These are phyloP conservation scores for Penicillium sp. DNA, from an alignment of 2,329 filamentous ascomycete species.

Conservation along the genomic window DNA sequence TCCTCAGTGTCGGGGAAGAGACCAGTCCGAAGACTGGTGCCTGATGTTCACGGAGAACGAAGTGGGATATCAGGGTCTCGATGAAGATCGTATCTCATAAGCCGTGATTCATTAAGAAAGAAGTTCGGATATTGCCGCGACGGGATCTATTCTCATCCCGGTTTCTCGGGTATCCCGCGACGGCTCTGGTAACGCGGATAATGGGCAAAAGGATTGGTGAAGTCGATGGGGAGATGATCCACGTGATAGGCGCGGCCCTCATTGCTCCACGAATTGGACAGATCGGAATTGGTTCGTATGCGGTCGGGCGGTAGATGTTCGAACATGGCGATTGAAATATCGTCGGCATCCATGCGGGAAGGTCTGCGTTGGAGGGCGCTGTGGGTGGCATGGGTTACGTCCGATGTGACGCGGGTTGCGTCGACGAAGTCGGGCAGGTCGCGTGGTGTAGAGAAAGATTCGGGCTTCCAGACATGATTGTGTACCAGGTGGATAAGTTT, in stretches of 20 bases:
- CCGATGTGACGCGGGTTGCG: conserved; percentile 41
- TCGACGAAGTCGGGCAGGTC: conserved; percentile 47
- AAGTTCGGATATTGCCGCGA: neutral
- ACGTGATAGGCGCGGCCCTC: conserved; percentile 27
- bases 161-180: conserved; percentile 11
- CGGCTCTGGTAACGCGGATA: conserved; percentile 10
- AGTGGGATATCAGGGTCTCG: conserved; percentile 10
- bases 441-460: conserved; percentile 27
- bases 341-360: conserved; percentile 36
- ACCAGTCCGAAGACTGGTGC: neutral
- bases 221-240: conserved; percentile 23
- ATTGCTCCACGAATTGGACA: conserved; percentile 30
- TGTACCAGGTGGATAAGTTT: conserved; percentile 45
- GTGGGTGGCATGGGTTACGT: conserved; percentile 40
- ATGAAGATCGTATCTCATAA: conserved; percentile 15
- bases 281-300: conserved; percentile 24
- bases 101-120: conserved; percentile 17
- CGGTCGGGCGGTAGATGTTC: conserved; percentile 28
- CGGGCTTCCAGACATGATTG: conserved; percentile 38
- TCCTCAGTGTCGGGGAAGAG: neutral
- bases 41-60: neutral
- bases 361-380: conserved; percentile 21
- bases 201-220: conserved; percentile 17
- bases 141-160: conserved; percentile 9
- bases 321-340: conserved; percentile 40